A percentile compares a stretch with the other conserved stretches of the same genome.
Conservation (phyloP, 768 basidiomycete genomes). For the Polyporus arcularius region DNA sequence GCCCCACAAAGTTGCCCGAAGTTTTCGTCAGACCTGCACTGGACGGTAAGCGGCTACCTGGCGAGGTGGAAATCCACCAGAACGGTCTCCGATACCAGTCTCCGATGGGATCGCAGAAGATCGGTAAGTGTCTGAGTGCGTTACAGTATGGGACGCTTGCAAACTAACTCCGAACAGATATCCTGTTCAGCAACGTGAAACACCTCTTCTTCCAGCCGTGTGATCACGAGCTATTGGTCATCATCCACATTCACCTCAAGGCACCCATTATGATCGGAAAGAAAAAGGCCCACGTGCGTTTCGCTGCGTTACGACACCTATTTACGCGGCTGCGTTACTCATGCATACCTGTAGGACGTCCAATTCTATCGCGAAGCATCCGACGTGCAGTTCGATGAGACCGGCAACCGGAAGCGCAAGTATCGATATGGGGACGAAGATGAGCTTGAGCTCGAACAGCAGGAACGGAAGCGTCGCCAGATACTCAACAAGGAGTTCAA, state of each 20-base stretch:
- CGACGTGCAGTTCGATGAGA: conserved; percentile 97
- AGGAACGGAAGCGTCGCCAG: conserved; percentile 87
- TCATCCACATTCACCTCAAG: conserved; percentile 91
- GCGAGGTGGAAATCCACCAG: conserved; percentile 98
- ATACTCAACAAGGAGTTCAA: conserved; percentile 94
- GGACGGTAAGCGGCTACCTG: conserved; percentile 92
- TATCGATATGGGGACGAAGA: conserved; percentile 98
- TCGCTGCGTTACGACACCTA: not conserved
- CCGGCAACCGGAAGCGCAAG: conserved; percentile 97
- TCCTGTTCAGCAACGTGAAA: conserved; percentile 96
- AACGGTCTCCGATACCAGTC: conserved; percentile 95
- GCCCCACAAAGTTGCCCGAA: conserved; percentile 85
- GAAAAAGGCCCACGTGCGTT: conserved; percentile 89
- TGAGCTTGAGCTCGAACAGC: conserved; percentile 98
- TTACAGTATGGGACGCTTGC: not conserved
- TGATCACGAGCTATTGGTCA: conserved; percentile 91
- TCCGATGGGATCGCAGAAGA: conserved; percentile 83
- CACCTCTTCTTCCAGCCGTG: conserved; percentile 99
- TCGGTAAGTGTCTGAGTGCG: conserved; percentile 56
- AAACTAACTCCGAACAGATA: conserved; percentile 51
- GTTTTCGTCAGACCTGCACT: conserved; percentile 92
- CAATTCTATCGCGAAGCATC: conserved; percentile 99
- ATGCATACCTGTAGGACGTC: conserved; percentile 63
- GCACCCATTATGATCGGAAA: conserved; percentile 99
- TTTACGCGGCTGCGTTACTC: not conserved